Base-by-base conservation (phyloP, 2,329 filamentous ascomycete species). In the Fusarium austroafricanum region DNA sequence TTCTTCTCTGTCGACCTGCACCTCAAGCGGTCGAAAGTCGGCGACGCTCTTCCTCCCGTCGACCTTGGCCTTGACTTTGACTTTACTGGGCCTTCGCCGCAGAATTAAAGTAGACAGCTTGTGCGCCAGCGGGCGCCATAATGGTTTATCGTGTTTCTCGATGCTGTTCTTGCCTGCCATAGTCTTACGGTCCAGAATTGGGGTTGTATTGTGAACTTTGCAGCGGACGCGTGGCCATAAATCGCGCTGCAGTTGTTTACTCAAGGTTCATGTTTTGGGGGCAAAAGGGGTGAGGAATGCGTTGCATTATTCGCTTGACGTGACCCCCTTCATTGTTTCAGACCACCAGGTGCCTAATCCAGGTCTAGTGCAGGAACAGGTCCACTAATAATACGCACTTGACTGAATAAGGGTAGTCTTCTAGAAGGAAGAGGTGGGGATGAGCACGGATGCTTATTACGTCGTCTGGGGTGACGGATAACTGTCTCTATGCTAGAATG, bases 291-390 rank as follows among this genome's bases (percentile, higher is more conserved):
- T 26, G 51, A 64, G 61, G 59, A 52, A 64, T 64, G 59, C 33
- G 59, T 43, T 58, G 61, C 61, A 64, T 58, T 64, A 44, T 44
- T 62, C 56, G 59, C 56, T 61, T 62, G 42, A 53, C 23, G 26
- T 43, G 42, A n/a, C 61, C 61, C 61, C 61, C 61, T 64, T 64
- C 59, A 64, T 64, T 64, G 59, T 64, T 64, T 64, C 61, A 64
- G 54, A 56, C 38, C 26, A 56, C 11, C 6, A 9, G 6, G 37
- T 51, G n/a, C 46, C 37, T 52, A 42, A 26, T 56, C 51, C 38
- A 28, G 35, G 45, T 26, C 51, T 55, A 55, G n/a, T n/a, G n/a
- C n/a, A n/a, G n/a, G n/a, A n/a, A n/a, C n/a, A n/a, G n/a, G n/a
- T n/a, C n/a, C n/a, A n/a, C n/a, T n/a, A n/a, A n/a, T n/a, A n/a